These are phyloP conservation scores for Ploettnerulaceae sp. DNA, from an alignment of 2,329 filamentous ascomycete species.

Conservation along the genomic window DNA sequence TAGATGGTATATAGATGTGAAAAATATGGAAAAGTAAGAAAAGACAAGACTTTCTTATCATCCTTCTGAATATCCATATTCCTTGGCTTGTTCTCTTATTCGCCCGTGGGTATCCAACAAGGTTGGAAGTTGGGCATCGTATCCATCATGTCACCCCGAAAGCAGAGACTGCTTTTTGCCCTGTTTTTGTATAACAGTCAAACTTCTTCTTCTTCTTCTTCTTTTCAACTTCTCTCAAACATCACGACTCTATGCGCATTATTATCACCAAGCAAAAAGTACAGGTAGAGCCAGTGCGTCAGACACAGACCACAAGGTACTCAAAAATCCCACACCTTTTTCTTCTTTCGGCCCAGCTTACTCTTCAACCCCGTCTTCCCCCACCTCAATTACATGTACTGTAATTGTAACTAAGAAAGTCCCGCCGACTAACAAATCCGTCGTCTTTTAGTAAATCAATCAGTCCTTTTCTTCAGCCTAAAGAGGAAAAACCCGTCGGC, in stretches of 20 bases:
- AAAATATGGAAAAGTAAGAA: background rate
- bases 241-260: too few relatives aligned
- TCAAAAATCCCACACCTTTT: background rate
- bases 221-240: too few relatives aligned
- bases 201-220: too few relatives aligned
- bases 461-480: background rate
- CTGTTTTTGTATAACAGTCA: slow-evolving; percentile 3
- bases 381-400: background rate
- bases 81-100: background rate
- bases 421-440: slow-evolving; percentile 3
- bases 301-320: background rate
- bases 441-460: background rate
- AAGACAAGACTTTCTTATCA: background rate
- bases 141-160: background rate
- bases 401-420: background rate
- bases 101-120: slow-evolving; percentile 13
- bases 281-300: too few relatives aligned
- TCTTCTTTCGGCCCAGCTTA: background rate
- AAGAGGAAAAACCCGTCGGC: background rate
- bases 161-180: too few relatives aligned
- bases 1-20: background rate
- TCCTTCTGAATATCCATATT: too few relatives aligned
- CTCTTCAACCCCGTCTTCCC: background rate
- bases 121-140: slow-evolving; percentile 2
- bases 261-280: background rate